These are phyloP conservation scores for Kurtzmaniella fragi DNA, from an alignment of 805 yeast species.

Conservation along the genomic window DNA sequence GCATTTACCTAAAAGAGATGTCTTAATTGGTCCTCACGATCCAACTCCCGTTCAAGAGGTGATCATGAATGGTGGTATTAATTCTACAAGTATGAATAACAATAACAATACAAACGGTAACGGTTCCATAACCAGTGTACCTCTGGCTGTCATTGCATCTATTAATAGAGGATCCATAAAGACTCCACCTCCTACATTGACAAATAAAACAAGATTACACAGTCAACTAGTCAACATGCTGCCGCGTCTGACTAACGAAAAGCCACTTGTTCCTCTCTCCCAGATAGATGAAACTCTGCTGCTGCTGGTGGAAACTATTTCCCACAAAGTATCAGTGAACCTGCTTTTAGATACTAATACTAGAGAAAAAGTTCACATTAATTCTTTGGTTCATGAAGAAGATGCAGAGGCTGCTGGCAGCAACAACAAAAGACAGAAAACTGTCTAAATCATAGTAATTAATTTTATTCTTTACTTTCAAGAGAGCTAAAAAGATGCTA, in stretches of 20 bases:
- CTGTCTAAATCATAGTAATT: too few species aligned
- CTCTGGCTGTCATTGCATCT: not conserved
- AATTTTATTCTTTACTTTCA: too few species aligned
- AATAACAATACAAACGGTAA: not conserved
- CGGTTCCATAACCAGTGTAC: too few species aligned
- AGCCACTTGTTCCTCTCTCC: slow-evolving; percentile 3
- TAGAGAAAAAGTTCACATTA: too few species aligned
- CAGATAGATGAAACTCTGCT: slow-evolving; percentile 6
- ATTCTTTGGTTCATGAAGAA: too few species aligned
- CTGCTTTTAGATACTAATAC: too few species aligned
- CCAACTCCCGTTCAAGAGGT: slow-evolving; percentile 2
- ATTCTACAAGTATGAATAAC: slow-evolving; percentile 1
- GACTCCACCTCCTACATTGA: not conserved
- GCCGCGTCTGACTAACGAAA: not conserved
- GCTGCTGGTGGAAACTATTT: slow-evolving; percentile 4
- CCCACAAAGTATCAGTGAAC: too few species aligned
- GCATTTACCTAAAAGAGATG: slow-evolving; percentile 11
- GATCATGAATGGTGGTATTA: not conserved
- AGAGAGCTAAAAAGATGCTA: too few species aligned
- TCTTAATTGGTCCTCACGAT: slow-evolving; percentile 17
- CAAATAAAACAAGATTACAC: not conserved
- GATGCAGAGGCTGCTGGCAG: too few species aligned
- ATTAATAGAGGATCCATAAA: not conserved
- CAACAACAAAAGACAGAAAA: too few species aligned
- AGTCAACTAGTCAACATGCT: not conserved